Evolutionary conservation across 345 rosid species (phyloP).

Genomic region (Eucalyptus grandis): DNA sequence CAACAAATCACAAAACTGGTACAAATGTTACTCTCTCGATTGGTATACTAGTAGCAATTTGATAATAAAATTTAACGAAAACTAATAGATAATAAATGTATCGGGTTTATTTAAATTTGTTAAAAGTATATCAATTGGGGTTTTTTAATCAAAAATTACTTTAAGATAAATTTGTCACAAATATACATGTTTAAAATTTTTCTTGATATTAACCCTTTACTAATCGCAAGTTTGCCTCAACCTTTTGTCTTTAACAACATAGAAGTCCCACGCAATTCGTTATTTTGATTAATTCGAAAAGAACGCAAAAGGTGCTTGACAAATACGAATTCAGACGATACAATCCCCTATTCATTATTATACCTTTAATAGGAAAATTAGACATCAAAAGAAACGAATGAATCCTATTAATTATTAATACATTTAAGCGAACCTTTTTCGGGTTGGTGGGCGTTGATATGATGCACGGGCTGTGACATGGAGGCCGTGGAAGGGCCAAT

Average conservation of each 20-base stretch:
- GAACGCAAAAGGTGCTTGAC: not conserved
- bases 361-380: not conserved
- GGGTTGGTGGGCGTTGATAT: not conserved
- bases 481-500: not conserved
- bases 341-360: not conserved
- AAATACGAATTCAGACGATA: not conserved
- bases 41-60: fast-evolving
- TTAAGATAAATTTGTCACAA: fast-evolving
- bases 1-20: too few species aligned
- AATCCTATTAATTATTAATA: too few species aligned
- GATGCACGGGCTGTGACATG: not conserved
- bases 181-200: too few species aligned
- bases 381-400: not conserved
- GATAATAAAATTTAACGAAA: too few species aligned
- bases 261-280: not conserved
- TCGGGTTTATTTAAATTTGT: too few species aligned
- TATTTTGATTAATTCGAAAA: not conserved
- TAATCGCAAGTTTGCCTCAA: too few species aligned
- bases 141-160: too few species aligned
- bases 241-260: not conserved
- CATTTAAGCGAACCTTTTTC: not conserved
- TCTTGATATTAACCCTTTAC: fast-evolving
- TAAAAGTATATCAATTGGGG: fast-evolving
- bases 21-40: too few species aligned
- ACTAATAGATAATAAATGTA: fast-evolving